Base-by-base conservation (phyloP, 1,139 yeast species). In the Kodamaea sp. region DNA sequence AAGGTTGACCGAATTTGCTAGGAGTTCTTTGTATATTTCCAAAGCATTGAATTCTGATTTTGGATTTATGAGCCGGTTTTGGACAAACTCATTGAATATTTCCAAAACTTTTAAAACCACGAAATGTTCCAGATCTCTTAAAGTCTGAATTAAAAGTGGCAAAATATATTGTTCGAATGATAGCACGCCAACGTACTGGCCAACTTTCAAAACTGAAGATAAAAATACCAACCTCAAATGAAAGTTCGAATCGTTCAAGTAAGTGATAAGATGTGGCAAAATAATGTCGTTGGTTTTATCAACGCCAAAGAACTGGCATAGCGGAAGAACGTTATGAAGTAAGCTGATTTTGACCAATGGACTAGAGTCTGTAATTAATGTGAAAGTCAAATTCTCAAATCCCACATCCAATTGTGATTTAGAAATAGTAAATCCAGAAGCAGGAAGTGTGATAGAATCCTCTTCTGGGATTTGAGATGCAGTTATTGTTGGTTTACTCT, bases 201-300 rank as follows among this genome's bases (percentile, higher is more conserved):
- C 86, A 16, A 94, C 66, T 1, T 83, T 79, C 5, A 88, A 73
- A n/a, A 90, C 77, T n/a, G 88, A 73, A 24, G 81, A 75, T 28
- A 90, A 78, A 48, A 94, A 81, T 6, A 82, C 80, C 21, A 84
- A 63, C 38, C 95, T 69, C 16, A 92, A 63, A 19, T 78, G 75
- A 3, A 83, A 68, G 49, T 82, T 80, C 32, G 79, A 72, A 53
- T 89, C 97, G 55, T 94, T 94, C 41, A 94, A 63, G 51, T 89
- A 94, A 0, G 97, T 90, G 28, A 92, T 89, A 35, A 90, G 65
- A 64, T 94, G 98, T 27, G 96, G 90, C 31, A 94, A 61, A 11
- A 94, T 80, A 27, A 90, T 70, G 57, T 94, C 97, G 53, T 86
- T 89, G 0, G 96, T 84, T 47, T 80, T 84, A 34, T 88, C 95